Evolutionary conservation across 1,284 basidiomycete genomes (phyloP).

Genomic region (Chondrostereum purpureum): DNA sequence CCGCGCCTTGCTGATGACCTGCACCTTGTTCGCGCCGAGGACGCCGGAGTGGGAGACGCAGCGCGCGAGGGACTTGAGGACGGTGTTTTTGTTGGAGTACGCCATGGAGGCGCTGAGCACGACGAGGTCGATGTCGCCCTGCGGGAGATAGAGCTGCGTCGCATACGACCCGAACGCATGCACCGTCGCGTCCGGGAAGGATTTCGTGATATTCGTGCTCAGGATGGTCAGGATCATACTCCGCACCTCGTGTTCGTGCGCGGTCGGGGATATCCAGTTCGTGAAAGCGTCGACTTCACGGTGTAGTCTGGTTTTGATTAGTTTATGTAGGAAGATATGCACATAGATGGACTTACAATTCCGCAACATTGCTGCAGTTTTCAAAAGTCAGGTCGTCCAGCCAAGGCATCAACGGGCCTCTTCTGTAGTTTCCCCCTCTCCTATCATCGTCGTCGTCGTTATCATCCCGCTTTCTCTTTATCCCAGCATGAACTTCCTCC

Average conservation of each 20-base stretch:
- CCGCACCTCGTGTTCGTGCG: constrained; percentile 80
- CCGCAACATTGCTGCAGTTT: constrained; percentile 14
- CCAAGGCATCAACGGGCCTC: constrained; percentile 75
- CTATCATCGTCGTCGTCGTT: constrained; percentile 41
- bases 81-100: constrained; percentile 48
- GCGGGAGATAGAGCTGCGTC: constrained; percentile 91
- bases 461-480: constrained; percentile 38
- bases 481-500: constrained; percentile 22
- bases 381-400: constrained; percentile 27
- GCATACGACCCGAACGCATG: constrained; percentile 90
- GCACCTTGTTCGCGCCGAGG: constrained; percentile 59
- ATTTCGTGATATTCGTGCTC: constrained; percentile 52
- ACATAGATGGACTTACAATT: constrained; percentile 11
- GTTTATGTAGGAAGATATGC: constrained; percentile 2
- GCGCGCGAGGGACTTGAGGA: constrained; percentile 60
- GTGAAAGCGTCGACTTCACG: constrained; percentile 82
- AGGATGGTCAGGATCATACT: constrained; percentile 74
- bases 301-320: constrained; percentile 54
- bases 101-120: constrained; percentile 63
- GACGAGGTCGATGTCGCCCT: constrained; percentile 74
- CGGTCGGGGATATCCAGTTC: constrained; percentile 82
- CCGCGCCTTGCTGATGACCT: constrained; percentile 84
- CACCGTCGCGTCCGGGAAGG: constrained; percentile 80
- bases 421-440: constrained; percentile 57
- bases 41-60: constrained; percentile 56